phyloP scores from a whole-genome alignment of 2,329 filamentous ascomycete genomes.

The Colletotrichum gigasporum region DNA sequence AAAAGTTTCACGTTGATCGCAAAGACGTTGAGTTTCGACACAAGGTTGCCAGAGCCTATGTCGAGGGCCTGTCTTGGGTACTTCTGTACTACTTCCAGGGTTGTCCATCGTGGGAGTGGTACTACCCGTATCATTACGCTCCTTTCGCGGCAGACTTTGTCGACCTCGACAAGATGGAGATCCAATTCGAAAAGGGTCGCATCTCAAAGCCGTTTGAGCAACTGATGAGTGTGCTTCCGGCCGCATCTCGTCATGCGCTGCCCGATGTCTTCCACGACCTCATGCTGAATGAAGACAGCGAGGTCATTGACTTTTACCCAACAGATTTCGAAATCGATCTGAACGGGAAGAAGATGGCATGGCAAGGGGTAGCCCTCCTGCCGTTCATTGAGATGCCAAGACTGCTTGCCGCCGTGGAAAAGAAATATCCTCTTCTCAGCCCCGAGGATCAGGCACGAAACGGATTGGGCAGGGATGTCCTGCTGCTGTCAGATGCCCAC shows the following conservation, averaged over 20 bases:
- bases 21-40: conserved; percentile 87
- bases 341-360: conserved; percentile 98
- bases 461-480: conserved; percentile 78
- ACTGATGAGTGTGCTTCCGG: conserved; percentile 96
- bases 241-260: conserved; percentile 90
- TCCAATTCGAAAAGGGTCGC: conserved; percentile 83
- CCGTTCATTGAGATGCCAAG: conserved; percentile 96
- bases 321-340: conserved; percentile 92
- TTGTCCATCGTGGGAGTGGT: conserved; percentile 99
- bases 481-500: conserved; percentile 86
- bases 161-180: conserved; percentile 79
- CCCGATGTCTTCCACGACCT: conserved; percentile 88
- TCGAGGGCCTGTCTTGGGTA: conserved; percentile 95
- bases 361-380: conserved; percentile 93
- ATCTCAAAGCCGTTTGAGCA: conserved; percentile 96
- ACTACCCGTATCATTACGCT: conserved; percentile 98
- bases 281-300: conserved; percentile 88
- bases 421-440: conserved; percentile 82
- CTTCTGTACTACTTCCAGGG: conserved; percentile 97
- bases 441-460: conserved; percentile 84
- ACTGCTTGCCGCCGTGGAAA: conserved; percentile 82
- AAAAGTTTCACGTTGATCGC: conserved; percentile 89
- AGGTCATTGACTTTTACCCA: conserved; percentile 98
- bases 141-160: conserved; percentile 97
- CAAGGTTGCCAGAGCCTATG: conserved; percentile 89